Base-by-base conservation (phyloP, 2,329 filamentous ascomycete genomes). In the Botryotinia convoluta region DNA sequence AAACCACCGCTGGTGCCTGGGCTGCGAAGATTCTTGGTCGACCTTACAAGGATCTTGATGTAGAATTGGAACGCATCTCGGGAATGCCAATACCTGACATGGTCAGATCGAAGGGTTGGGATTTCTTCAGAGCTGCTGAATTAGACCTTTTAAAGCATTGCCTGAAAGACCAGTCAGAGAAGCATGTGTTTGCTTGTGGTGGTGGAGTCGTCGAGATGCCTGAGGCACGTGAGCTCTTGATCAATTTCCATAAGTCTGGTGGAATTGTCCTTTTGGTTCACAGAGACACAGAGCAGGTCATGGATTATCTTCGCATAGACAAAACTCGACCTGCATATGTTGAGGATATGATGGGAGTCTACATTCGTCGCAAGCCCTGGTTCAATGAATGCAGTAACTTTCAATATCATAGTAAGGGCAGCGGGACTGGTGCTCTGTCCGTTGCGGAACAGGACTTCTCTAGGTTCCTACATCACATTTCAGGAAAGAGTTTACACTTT, bases 371-470 rank as follows among this genome's bases (percentile, higher is more conserved):
- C 54, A 96, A 94, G 82, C 92, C 91, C 4, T 97, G 93, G 90
- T 98, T 94, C 82, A 87, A 93, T 73, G 90, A 95, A 81, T 98
- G 96, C 86, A 98, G 95, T 85, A 99, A 97, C 81, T 92, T 94
- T 78, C 90, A 97, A 78, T 98, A 97, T 84, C 93, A 95, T 84
- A 97, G 93, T 81, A 93, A 94, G 69, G 90, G 88, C 76, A 76
- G 75, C 54, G 77, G 79, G n/a, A 67, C 75, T 48, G 77, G 79
- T 18, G 79, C 77, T 44, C 74, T 81, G 39, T 79, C 79, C 18
- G 73, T 79, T 72, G 79, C 79, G 35, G 74, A 76, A 65, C 84
- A 89, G 65, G 92, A 95, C 79, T 96, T 97, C 79, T 85, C 86
- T 29, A 89, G 91, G 65, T 95, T 97, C 81, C 82, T 95, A 67